Conservation (phyloP, 441 rosid species). For the Populus hybrid region DNA sequence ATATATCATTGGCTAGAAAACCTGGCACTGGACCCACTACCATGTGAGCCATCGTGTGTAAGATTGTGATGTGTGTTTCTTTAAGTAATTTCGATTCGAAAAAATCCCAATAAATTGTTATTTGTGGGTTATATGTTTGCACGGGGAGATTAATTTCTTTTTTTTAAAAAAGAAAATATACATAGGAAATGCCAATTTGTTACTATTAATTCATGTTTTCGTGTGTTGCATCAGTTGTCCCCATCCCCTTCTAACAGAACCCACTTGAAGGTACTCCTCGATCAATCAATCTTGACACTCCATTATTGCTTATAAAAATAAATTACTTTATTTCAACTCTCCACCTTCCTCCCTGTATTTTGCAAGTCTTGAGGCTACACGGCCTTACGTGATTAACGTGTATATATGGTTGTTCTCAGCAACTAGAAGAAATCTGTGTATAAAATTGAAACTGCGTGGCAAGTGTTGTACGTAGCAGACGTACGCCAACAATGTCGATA, state of each 20-base stretch:
- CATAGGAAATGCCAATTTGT: background rate
- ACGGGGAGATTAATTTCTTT: background rate
- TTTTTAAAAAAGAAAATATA: no score
- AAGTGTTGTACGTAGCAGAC: background rate
- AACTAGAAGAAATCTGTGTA: background rate
- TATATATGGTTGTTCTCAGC: constrained; percentile 1
- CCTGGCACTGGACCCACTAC: constrained; percentile 21
- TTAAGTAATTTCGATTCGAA: background rate
- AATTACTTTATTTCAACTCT: background rate
- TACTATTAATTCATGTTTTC: background rate
- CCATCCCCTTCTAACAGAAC: background rate
- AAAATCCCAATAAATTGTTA: constrained; percentile 5
- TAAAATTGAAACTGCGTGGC: background rate
- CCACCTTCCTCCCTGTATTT: background rate
- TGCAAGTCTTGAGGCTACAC: background rate
- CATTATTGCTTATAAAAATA: background rate
- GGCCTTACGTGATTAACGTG: background rate
- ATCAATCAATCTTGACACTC: constrained; percentile 1
- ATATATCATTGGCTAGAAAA: constrained; percentile 2
- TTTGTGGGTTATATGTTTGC: background rate
- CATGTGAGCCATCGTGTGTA: constrained; percentile 33
- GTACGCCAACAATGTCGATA: background rate
- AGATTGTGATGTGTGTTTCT: constrained; percentile 5
- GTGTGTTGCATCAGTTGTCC: constrained; percentile 6
- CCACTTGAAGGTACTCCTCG: background rate